Evolutionary conservation across 176 grass and related monocot species (phyloP), one percentile per base, ranked within the genome.

Genomic region (Avena eriantha): DNA sequence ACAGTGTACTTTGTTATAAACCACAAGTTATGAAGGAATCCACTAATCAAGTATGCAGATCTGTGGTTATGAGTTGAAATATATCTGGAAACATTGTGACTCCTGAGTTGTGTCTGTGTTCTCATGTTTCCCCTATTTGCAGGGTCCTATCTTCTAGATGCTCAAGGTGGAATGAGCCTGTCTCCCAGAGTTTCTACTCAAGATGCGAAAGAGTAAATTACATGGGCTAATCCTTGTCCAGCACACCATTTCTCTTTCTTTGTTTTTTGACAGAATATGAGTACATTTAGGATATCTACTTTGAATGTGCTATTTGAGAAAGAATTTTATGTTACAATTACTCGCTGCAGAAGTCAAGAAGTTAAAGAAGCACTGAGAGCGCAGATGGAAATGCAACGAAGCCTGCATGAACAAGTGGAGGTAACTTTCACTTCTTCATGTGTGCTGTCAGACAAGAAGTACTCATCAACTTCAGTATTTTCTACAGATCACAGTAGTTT

Each of bases 321-420:
- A 41, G 39, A 58, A 11, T 86, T 81, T 71, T n/a, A 75, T 90
- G 65, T 36, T 34, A 80, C 3, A 46, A 21, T 33, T 79, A 71
- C 67, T 83, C 73, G 4, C 82, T 91, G 80, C 69, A 95, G 93
- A 89, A 87, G 85, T 58, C 93, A 88, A 83, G 90, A 92, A 77
- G 90, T 95, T 56, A 95, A 95, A 83, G 93, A 95, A 82, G 93
- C 93, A 33, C 54, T 94, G 53, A 93, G 94, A 88, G 92, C 85
- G 50, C 97, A 99, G 90, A 96, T 99, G 97, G 97, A 96, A 86
- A 87, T 99, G 65, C 94, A 96, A 85, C 88, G 94, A 79, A 99
- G 90, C 87, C 82, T 99, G 72, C 91, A 96, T 94, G 97, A 99
- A 82, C 97, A 96, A 99, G 97, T 99, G 22, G 90, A 96, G 94